Percentiles rank a stretch among this genome's conserved stretches.
phyloP scores from a whole-genome alignment of 768 basidiomycete species.

The Suillus weaverae region DNA sequence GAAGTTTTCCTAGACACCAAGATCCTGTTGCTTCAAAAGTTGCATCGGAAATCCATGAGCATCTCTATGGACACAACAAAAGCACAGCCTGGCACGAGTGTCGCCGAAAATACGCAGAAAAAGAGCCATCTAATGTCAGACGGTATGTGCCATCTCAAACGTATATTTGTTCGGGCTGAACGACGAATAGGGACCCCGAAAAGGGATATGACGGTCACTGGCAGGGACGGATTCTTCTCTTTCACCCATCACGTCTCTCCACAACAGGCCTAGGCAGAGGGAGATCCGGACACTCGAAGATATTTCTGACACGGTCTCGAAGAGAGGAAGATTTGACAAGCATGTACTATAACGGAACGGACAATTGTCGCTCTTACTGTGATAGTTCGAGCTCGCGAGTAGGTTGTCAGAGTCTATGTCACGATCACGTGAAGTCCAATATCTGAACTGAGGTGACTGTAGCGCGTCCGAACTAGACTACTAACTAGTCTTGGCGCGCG shows the following conservation, averaged over 20 bases:
- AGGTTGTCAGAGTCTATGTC: background rate
- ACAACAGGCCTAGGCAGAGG: background rate
- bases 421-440: background rate
- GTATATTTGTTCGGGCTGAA: background rate
- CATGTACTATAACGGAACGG: background rate
- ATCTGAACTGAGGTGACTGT: background rate
- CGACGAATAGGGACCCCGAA: background rate
- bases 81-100: background rate
- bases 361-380: background rate
- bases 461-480: background rate
- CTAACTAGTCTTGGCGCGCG: background rate
- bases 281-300: background rate
- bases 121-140: background rate
- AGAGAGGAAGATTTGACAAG: background rate
- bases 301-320: background rate
- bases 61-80: background rate
- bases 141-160: background rate
- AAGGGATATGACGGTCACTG: too few relatives aligned
- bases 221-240: background rate
- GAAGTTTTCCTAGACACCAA: background rate
- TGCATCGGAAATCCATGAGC: background rate
- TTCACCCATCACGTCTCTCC: background rate
- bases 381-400: background rate
- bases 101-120: background rate
- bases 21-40: background rate